These are phyloP conservation scores for Blastocystis sp. DNA, from an alignment of 352 stramenopile species.

Conservation along the genomic window DNA sequence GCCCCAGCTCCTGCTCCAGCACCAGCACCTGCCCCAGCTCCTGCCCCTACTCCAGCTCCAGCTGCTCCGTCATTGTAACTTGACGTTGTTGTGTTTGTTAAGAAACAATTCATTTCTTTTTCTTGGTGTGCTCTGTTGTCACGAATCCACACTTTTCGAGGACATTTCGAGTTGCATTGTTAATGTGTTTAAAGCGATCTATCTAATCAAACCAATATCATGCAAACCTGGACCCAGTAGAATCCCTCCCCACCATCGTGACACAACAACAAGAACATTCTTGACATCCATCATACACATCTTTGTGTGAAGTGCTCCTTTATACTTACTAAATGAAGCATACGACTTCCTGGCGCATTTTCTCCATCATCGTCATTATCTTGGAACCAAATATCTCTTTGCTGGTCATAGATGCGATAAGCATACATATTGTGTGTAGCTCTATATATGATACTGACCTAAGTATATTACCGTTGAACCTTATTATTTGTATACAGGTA, in stretches of 20 bases:
- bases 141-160: conserved; percentile 68
- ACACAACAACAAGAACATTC: conserved; percentile 71
- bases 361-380: conserved; percentile 73
- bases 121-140: conserved; percentile 13
- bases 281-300: conserved; percentile 71
- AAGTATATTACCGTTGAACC: conserved; percentile 15
- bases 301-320: neutral
- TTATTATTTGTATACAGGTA: conserved; percentile 63
- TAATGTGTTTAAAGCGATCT: conserved; percentile 72
- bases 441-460: conserved; percentile 29
- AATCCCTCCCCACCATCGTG: conserved; percentile 72
- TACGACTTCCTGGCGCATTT: conserved; percentile 67
- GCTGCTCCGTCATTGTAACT: neutral
- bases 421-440: conserved; percentile 73
- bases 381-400: conserved; percentile 62
- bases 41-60: neutral
- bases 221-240: conserved; percentile 69
- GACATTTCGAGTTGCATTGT: conserved; percentile 71
- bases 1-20: neutral
- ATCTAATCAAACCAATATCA: neutral
- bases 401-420: conserved; percentile 70
- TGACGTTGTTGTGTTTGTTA: neutral
- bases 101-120: conserved; percentile 59
- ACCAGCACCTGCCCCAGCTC: neutral
- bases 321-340: conserved; percentile 64